Base-by-base conservation (phyloP, 2,329 filamentous ascomycete species). In the Rutstroemia sp. region DNA sequence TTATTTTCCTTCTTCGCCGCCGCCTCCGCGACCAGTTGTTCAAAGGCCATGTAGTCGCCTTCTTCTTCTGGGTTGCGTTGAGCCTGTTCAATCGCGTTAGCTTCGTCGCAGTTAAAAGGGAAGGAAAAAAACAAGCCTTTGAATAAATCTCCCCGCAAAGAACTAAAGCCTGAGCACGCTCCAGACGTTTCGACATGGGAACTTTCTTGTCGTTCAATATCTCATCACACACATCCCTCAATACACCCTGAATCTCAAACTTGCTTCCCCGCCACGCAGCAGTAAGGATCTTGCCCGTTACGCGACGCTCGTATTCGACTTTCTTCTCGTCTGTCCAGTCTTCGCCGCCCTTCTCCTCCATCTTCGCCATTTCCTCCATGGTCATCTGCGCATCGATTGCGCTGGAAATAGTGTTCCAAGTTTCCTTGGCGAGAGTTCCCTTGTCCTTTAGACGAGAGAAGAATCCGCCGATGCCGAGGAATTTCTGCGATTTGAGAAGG, bases 321-420 rank as follows among this genome's bases (percentile, higher is more conserved):
- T 92, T 91, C 78, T 88, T 92, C 83, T 97, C 94, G 61, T 99
- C 94, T 0, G 94, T 97, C 94, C 94, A 99, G 60, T 96, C 91
- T 56, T 96, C 94, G 50, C 94, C 94, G 53, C 92, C 94, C 68
- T 86, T 86, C 77, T 96, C 89, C 75, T 99, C 94, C 73, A 92
- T 79, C 71, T 92, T 91, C 54, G 91, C 92, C 94, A 99, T 97
- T 73, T 96, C 92, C 76, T 99, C 92, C 84, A 99, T 96, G 59
- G 92, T 96, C 77, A 96, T 87, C 76, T 99, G 94, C 25, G 94
- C 94, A 69, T 96, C 92, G 63, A 99, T 95, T 41, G 94, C 94
- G 52, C 90, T 95, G 61, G 86, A 91, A 70, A 99, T 96, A 30
- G 94, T 99, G 69, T 89, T 92, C 94, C 94, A 99, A 1, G 94